Evolutionary conservation across 306 rosid species (phyloP).

Genomic region (Fagus crenata): DNA sequence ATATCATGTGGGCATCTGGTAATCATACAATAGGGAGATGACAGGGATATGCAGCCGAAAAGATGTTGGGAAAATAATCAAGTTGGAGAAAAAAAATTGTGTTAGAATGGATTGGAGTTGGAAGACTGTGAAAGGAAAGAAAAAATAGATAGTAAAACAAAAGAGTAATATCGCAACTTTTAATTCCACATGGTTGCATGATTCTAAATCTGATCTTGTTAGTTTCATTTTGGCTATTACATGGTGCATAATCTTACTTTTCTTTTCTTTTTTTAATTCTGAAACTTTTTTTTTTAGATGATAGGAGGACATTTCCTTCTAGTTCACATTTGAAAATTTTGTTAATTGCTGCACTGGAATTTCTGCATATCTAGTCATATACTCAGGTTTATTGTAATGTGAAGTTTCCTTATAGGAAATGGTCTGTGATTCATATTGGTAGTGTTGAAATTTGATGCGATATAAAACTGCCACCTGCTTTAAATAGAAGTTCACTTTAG

Average conservation of each 20-base stretch:
- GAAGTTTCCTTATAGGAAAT: neutral
- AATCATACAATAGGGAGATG: neutral
- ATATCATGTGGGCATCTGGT: neutral
- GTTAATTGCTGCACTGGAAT: neutral
- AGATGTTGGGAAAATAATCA: neutral
- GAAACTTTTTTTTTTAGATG: neutral
- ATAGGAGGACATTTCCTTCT: neutral
- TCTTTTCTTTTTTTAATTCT: too few relatives aligned
- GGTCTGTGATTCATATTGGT: neutral
- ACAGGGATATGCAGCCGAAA: neutral
- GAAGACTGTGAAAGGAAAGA: neutral
- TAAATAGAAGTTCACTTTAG: neutral
- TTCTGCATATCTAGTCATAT: neutral
- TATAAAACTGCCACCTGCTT: neutral
- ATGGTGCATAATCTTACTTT: too few relatives aligned
- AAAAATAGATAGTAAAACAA: neutral
- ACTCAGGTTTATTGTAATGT: neutral
- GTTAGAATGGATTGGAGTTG: neutral
- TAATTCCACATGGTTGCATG: neutral
- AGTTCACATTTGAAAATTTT: neutral
- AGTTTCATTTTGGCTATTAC: conserved; percentile 1
- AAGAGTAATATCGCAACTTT: conserved; percentile 6
- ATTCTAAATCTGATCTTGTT: conserved; percentile 20
- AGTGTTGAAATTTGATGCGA: conserved; percentile 2
- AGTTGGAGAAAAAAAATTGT: neutral